phyloP scores from a whole-genome alignment of 345 rosid species.

The Linum tenue region DNA sequence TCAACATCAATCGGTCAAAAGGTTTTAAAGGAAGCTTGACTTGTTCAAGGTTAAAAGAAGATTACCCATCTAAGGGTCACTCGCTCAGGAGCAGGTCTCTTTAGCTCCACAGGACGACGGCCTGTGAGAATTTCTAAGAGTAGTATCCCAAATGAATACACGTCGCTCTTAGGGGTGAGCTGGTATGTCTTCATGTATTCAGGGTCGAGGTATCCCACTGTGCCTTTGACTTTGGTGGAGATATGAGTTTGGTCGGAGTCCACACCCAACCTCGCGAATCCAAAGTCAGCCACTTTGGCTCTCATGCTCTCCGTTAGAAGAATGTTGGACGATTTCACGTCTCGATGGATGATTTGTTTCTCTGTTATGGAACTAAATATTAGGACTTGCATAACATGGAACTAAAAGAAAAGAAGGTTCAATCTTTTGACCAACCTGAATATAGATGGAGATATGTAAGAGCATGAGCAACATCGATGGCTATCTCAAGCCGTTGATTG shows the following conservation, averaged over 20 bases:
- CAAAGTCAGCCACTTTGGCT: conserved; percentile 96
- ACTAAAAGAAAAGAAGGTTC: not conserved
- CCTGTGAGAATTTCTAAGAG: conserved; percentile 82
- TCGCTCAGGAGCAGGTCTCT: conserved; percentile 46
- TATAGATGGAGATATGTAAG: conserved; percentile 84
- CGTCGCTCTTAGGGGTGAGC: conserved; percentile 87
- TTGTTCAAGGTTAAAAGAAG: conserved; percentile 7
- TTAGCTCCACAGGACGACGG: conserved; percentile 82
- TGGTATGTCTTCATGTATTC: conserved; percentile 92
- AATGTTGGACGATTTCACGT: conserved; percentile 88
- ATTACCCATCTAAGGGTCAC: conserved; percentile 90
- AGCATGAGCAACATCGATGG: conserved; percentile 93
- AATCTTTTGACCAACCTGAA: conserved; percentile 42
- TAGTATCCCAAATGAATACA: conserved; percentile 79
- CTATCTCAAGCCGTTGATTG: conserved; percentile 82
- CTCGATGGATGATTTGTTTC: conserved; percentile 90
- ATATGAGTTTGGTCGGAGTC: conserved; percentile 64
- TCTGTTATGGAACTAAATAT: conserved; percentile 32
- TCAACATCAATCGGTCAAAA: not conserved
- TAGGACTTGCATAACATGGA: not conserved
- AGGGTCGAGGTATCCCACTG: conserved; percentile 93
- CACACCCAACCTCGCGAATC: conserved; percentile 71
- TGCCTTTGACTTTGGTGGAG: conserved; percentile 88
- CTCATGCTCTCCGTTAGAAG: conserved; percentile 85
- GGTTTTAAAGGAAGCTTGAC: not conserved